Base-by-base conservation (phyloP, 2,329 filamentous ascomycete species). In the Hymenoscyphus infarciens region DNA sequence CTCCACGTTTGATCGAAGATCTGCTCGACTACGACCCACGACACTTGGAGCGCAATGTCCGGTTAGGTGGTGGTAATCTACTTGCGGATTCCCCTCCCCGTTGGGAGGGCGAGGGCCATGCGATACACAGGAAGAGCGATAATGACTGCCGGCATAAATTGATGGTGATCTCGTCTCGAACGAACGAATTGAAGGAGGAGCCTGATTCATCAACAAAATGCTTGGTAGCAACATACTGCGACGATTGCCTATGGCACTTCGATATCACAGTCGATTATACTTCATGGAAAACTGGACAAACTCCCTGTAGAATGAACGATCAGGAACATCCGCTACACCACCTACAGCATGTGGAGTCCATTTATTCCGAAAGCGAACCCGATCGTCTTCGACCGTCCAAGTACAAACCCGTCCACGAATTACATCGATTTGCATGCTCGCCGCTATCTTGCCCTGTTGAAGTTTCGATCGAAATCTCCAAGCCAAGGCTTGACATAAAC, bases 171-270 rank as follows among this genome's bases (percentile, higher is more conserved):
- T 65, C 75, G 22, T 76, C 78, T 55, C 85, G 88, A 73, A 84
- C 82, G 60, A 73, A 77, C 35, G 71, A 81, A 63, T 45, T 66
- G 11, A 79, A 81, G 61, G 71, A 75, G 33, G 70, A 74, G 35
- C 73, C 76, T 39, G 73, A 75, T 63, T 66, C 67, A 35, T 64
- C 73, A 6, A 79, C 80, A 2, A 71, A 78, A 56, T 86, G 83
- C 71, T 84, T 81, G 67, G 77, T 88, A 31, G 82, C 86, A 16
- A 80, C 85, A 3, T 80, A 85, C 67, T 91, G 88, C 74, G 75
- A 79, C 61, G 79, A 77, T 63, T 91, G 88, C 72, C 82, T 84
- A 59, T 80, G 80, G 70, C 87, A 90, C 74, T 76, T 89, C 53
- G 80, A 86, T 67, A 72, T 90, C 25, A 75, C 76, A 11, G 78